A percentile compares a stretch with the other conserved stretches of the same genome.
Conservation (phyloP, 1,139 yeast species). For the Candida tropicalis region DNA sequence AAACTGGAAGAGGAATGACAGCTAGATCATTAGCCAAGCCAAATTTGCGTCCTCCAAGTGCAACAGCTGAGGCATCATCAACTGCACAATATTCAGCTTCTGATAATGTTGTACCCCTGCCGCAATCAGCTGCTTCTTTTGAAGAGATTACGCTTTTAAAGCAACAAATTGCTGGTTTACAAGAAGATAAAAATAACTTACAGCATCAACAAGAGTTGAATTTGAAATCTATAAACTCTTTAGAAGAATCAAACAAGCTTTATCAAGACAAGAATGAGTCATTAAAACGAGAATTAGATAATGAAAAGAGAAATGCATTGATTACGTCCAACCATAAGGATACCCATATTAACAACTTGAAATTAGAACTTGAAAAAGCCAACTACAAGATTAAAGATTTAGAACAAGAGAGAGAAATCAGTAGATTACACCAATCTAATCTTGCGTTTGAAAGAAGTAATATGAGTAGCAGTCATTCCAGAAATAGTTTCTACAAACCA, state of each 20-base stretch:
- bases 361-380: slow-evolving; percentile 16
- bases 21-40: slow-evolving; percentile 38
- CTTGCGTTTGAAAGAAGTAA: slow-evolving; percentile 9
- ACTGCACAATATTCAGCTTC: slow-evolving; percentile 1
- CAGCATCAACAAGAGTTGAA: slow-evolving; percentile 12
- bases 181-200: slow-evolving; percentile 38
- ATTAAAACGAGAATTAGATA: slow-evolving; percentile 13
- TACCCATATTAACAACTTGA: slow-evolving; percentile 15
- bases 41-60: slow-evolving; percentile 17
- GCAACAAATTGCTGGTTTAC: slow-evolving; percentile 44
- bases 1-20: slow-evolving; percentile 40
- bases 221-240: slow-evolving; percentile 7
- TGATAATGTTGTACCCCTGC: slow-evolving; percentile 1
- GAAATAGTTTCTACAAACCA: slow-evolving; percentile 7
- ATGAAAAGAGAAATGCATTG: slow-evolving; percentile 12
- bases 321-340: slow-evolving; percentile 16
- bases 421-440: slow-evolving; percentile 14
- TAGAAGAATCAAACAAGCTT: slow-evolving; percentile 10
- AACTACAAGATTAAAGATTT: slow-evolving; percentile 20
- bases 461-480: slow-evolving; percentile 5
- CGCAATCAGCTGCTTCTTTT: slow-evolving; percentile 5
- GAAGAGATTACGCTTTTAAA: slow-evolving; percentile 38
- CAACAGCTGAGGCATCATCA: neutral
- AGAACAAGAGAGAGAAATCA: slow-evolving; percentile 18
- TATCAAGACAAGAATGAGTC: slow-evolving; percentile 14